phyloP scores from a whole-genome alignment of 2,329 filamentous ascomycete species.

The Claviceps fusiformis region DNA sequence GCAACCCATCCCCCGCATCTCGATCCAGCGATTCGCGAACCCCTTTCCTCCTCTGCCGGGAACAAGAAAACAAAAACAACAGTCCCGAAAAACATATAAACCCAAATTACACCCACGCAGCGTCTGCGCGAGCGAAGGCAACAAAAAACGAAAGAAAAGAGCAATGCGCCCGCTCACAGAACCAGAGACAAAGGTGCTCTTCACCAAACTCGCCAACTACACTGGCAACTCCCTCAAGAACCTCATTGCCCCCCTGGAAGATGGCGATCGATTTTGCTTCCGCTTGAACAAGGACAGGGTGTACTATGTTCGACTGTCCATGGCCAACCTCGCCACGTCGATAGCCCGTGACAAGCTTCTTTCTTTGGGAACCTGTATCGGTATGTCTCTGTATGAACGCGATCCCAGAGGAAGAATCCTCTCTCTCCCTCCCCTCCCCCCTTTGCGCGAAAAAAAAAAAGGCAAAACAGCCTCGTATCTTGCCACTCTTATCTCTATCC shows the following conservation, averaged over 20 bases:
- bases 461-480: background rate
- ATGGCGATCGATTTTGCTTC: slow-evolving; percentile 72
- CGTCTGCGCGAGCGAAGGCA: background rate
- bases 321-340: slow-evolving; percentile 83
- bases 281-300: slow-evolving; percentile 70
- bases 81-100: background rate
- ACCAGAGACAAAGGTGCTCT: slow-evolving; percentile 65
- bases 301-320: slow-evolving; percentile 80
- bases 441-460: no score
- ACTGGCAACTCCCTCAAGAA: slow-evolving; percentile 76
- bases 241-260: slow-evolving; percentile 61
- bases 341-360: slow-evolving; percentile 71
- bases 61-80: background rate
- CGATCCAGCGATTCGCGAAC: background rate
- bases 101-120: background rate
- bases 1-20: background rate
- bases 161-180: slow-evolving; percentile 72
- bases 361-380: slow-evolving; percentile 76
- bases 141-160: no score
- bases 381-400: slow-evolving; percentile 19
- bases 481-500: slow-evolving; percentile 1
- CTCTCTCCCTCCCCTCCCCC: no score
- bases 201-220: slow-evolving; percentile 89
- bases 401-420: no score
- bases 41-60: background rate